Conservation (phyloP, 495 filamentous ascomycete genomes). For the Aspergillus wentii region DNA sequence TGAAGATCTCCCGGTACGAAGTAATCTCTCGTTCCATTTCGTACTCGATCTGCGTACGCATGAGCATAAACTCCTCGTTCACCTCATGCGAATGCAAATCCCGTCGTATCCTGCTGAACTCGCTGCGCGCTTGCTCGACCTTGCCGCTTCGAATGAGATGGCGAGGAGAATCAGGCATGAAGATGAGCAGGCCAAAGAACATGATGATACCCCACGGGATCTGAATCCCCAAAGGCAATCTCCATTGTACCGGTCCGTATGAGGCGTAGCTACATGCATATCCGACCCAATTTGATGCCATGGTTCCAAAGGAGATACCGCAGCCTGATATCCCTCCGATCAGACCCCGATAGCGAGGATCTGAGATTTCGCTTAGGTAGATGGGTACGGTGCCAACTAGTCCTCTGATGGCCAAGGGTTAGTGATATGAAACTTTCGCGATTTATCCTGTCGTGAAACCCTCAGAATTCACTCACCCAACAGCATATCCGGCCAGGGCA, state of each 20-base stretch:
- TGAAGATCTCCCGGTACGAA: constrained; percentile 48
- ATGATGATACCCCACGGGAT: constrained; percentile 57
- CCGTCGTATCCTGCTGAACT: constrained; percentile 45
- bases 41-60: constrained; percentile 56
- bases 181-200: constrained; percentile 50
- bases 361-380: constrained; percentile 55
- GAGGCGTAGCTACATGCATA: constrained; percentile 52
- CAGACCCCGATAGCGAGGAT: constrained; percentile 47
- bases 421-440: neutral
- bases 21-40: constrained; percentile 53
- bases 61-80: constrained; percentile 49
- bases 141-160: constrained; percentile 51
- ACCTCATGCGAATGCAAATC: constrained; percentile 44
- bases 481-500: constrained; percentile 49
- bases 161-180: constrained; percentile 56
- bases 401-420: constrained; percentile 24
- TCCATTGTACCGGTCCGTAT: constrained; percentile 51
- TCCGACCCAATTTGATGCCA: constrained; percentile 56
- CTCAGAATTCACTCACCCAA: constrained; percentile 33
- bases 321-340: constrained; percentile 57
- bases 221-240: constrained; percentile 52
- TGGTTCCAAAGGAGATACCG: constrained; percentile 54
- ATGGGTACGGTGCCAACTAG: constrained; percentile 54
- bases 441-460: neutral
- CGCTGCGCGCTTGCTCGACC: constrained; percentile 41